phyloP scores from a whole-genome alignment of 805 yeast genomes.

The Kuraishia cidri region DNA sequence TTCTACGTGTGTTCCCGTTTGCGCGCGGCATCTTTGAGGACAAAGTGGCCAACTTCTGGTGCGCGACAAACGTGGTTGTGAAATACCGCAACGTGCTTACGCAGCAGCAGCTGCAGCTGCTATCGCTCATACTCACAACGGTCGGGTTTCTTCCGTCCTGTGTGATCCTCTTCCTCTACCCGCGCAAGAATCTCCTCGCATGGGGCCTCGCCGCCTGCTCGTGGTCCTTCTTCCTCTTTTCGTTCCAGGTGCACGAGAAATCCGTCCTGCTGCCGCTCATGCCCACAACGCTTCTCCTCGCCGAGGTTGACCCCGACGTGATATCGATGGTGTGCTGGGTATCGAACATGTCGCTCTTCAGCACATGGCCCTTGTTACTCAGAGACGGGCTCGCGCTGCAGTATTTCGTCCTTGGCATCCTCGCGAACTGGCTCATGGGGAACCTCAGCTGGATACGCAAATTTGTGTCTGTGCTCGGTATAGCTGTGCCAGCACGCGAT shows the following conservation, averaged over 20 bases:
- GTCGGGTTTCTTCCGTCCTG: slow-evolving; percentile 49
- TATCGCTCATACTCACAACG: slow-evolving; percentile 48
- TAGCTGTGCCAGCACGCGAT: slow-evolving; percentile 28
- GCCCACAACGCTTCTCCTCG: slow-evolving; percentile 66
- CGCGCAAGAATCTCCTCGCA: slow-evolving; percentile 39
- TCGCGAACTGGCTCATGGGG: slow-evolving; percentile 78
- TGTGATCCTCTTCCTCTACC: slow-evolving; percentile 36
- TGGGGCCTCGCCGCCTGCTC: slow-evolving; percentile 81
- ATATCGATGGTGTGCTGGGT: slow-evolving; percentile 83
- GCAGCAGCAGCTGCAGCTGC: slow-evolving; percentile 45
- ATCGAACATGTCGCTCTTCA: slow-evolving; percentile 73
- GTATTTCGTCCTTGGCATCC: slow-evolving; percentile 46
- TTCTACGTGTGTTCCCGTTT: slow-evolving; percentile 79
- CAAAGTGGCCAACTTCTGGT: slow-evolving; percentile 97
- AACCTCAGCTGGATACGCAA: slow-evolving; percentile 47
- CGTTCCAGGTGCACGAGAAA: slow-evolving; percentile 96
- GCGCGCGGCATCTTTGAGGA: slow-evolving; percentile 93
- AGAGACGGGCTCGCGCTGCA: slow-evolving; percentile 72
- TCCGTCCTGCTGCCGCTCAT: slow-evolving; percentile 80
- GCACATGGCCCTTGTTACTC: slow-evolving; percentile 79
- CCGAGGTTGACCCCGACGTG: slow-evolving; percentile 45
- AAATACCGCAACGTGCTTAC: slow-evolving; percentile 56
- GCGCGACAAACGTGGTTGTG: slow-evolving; percentile 74
- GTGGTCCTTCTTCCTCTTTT: slow-evolving; percentile 80
- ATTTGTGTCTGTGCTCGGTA: slow-evolving; percentile 26